Evolutionary conservation across 169 alveolate species (phyloP), one percentile per base, ranked within the genome.

Genomic region (Cryptosporidium andersoni): DNA sequence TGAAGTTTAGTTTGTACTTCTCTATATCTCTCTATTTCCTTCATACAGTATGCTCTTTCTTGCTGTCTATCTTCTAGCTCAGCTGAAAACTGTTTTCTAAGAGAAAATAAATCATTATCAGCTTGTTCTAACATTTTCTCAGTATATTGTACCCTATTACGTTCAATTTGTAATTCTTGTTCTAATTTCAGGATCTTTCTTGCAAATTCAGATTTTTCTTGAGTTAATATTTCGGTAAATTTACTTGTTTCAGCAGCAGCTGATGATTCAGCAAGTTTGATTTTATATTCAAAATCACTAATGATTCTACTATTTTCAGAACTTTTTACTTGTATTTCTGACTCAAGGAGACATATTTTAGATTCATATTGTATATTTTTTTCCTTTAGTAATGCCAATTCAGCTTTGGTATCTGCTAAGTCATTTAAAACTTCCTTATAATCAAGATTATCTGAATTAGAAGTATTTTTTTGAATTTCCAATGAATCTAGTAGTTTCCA

Each of bases 31-130:
- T 74, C 85, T 2, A 68, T 74, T 40, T 74, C 85, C 25, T 74
- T 74, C 67, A 74, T 74, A 48, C 67, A 74, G 40, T 74, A 74
- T 25, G 55, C 85, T 58, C 85, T 74, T 45, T 74, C 85, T 37
- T 74, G 85, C 4, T 74, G 85, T 34, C 85, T 74, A 58, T 74
- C 85, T 40, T 74, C 85, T 47, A 74, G 55, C 34, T 74, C 85
- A 11, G 85, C 85, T 5, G 85, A 74, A 60, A 74, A 74, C 37
- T 74, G 85, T 37, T 74, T 74, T 14, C 85, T 74, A 6, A 74
- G 37, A 34, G 62, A 52, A 11, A 56, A n/a, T 64, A 74, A 25
- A 58, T 74, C 85, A 16, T 74, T 74, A 36, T 74, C 85, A 56
- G 85, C 55, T 36, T 74, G 85, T 37, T 74, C 85, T 36, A 74